Evolutionary conservation across 148 eudicot species (phyloP).

Genomic region (Vaccinium corymbosum): DNA sequence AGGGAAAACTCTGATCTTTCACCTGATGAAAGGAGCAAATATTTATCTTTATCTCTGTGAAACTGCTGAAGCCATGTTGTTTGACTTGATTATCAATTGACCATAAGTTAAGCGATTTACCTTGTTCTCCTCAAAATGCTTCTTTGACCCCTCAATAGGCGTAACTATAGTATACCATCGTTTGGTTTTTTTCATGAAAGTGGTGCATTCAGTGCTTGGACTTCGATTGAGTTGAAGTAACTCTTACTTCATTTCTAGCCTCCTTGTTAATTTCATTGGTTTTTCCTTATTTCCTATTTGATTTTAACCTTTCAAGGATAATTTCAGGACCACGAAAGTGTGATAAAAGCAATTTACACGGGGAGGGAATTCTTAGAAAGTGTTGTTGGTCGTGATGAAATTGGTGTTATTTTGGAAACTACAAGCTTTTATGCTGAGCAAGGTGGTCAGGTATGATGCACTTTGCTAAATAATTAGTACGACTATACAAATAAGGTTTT

Average conservation of each 20-base stretch:
- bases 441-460: slow-evolving; percentile 86
- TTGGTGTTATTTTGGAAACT: slow-evolving; percentile 76
- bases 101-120: not conserved
- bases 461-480: not conserved
- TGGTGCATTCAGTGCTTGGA: not conserved
- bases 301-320: not conserved
- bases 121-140: not conserved
- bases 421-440: slow-evolving; percentile 98
- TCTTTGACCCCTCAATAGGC: not conserved
- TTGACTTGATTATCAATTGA: not conserved
- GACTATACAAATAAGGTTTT: not conserved
- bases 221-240: not conserved
- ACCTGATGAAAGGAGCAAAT: not conserved
- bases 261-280: not conserved
- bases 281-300: not conserved
- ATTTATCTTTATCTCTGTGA: not conserved
- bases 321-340: slow-evolving; percentile 78
- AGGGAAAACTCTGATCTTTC: not conserved
- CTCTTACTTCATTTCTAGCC: not conserved
- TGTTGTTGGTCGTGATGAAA: slow-evolving; percentile 57
- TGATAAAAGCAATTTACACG: slow-evolving; percentile 74
- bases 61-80: not conserved
- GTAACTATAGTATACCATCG: not conserved
- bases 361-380: slow-evolving; percentile 71
- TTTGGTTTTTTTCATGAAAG: not conserved